Percentiles rank a stretch among this genome's conserved stretches.
Evolutionary conservation across 306 rosid species (phyloP).

Genomic region (Astragalus glycyphyllos): DNA sequence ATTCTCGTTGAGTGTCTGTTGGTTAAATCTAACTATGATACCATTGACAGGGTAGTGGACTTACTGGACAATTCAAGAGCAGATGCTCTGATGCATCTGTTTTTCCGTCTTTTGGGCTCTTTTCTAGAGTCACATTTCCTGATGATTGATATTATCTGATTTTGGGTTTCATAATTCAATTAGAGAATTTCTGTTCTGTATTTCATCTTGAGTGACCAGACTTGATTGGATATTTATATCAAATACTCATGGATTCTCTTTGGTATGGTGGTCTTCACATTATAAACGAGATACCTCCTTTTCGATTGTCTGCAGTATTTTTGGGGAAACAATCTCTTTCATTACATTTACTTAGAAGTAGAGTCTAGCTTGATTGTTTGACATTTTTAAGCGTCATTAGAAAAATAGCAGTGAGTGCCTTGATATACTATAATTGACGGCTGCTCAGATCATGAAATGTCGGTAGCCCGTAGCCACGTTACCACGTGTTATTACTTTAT

Average conservation of each 20-base stretch:
- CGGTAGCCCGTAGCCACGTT: not conserved
- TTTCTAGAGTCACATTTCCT: slow-evolving; percentile 20
- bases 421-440: slow-evolving; percentile 9
- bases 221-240: slow-evolving; percentile 22
- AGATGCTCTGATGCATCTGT: slow-evolving; percentile 24
- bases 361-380: slow-evolving; percentile 13
- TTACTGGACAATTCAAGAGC: slow-evolving; percentile 14
- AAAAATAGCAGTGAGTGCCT: not conserved
- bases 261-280: not conserved
- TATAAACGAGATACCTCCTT: not conserved
- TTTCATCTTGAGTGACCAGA: slow-evolving; percentile 3
- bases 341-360: not conserved
- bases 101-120: slow-evolving; percentile 14
- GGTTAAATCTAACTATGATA: slow-evolving; percentile 25
- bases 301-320: slow-evolving; percentile 13
- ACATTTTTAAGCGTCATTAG: not conserved
- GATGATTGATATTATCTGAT: slow-evolving; percentile 30
- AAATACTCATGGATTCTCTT: not conserved
- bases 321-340: not conserved
- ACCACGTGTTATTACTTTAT: not conserved
- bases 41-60: slow-evolving; percentile 33
- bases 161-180: not conserved
- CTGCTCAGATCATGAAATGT: slow-evolving; percentile 16
- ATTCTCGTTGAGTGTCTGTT: slow-evolving; percentile 22
- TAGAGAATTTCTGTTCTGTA: slow-evolving; percentile 3